Conservation (phyloP, 306 rosid genomes). For the Pyrus pyrifolia region DNA sequence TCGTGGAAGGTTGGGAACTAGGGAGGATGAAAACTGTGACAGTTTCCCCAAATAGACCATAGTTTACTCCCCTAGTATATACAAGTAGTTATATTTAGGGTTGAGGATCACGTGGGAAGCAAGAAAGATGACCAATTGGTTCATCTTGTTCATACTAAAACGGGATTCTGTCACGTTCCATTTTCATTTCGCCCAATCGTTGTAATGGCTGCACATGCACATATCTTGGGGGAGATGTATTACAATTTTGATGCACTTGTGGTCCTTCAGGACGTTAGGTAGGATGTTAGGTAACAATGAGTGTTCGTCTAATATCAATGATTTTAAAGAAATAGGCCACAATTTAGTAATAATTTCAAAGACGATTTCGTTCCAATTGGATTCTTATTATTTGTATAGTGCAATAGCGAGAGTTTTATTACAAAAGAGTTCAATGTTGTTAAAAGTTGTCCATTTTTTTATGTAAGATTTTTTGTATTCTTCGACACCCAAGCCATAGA, state of each 20-base stretch:
- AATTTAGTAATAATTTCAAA: no score
- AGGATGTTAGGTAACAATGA: no score
- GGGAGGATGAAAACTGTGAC: no score
- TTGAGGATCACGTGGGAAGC: not conserved
- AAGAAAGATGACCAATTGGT: conserved; percentile 2
- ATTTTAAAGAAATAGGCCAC: no score
- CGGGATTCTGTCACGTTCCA: not conserved
- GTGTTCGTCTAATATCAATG: no score
- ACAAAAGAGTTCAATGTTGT: no score
- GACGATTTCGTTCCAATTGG: no score
- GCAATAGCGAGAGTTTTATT: no score
- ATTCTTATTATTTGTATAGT: no score
- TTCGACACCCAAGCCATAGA: no score
- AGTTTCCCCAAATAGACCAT: not conserved
- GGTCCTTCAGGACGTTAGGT: not conserved
- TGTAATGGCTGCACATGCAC: not conserved
- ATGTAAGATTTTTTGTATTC: no score
- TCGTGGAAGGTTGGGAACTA: not conserved
- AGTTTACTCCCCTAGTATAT: not conserved
- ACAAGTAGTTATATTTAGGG: not conserved
- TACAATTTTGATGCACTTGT: not conserved
- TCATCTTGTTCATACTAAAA: not conserved
- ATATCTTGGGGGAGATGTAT: conserved; percentile 11
- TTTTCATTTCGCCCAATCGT: not conserved
- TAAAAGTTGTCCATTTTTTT: no score